Percentiles rank a stretch among this genome's conserved stretches.
Conservation (phyloP, 2,329 filamentous ascomycete species). For the Pyrenochaeta sp. region DNA sequence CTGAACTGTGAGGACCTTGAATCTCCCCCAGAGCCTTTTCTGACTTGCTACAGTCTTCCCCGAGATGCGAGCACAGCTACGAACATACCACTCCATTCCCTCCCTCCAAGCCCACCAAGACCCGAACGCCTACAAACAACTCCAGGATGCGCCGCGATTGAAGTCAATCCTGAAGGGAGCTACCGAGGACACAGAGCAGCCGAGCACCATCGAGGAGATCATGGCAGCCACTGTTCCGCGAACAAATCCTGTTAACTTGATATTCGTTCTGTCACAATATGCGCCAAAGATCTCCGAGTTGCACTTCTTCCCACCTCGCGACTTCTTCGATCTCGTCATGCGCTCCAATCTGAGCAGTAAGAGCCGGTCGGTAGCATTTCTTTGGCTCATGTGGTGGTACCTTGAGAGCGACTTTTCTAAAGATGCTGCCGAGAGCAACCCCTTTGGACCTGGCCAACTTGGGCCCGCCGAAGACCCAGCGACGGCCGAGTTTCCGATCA, state of each 20-base stretch:
- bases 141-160: constrained; percentile 93
- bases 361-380: constrained; percentile 85
- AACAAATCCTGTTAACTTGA: constrained; percentile 96
- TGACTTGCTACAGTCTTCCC: constrained; percentile 77
- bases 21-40: constrained; percentile 17
- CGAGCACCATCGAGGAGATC: constrained; percentile 82
- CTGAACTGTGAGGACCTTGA: constrained; percentile 79
- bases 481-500: constrained; percentile 58
- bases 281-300: constrained; percentile 91
- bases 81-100: constrained; percentile 97
- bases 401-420: constrained; percentile 93
- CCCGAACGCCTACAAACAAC: constrained; percentile 94
- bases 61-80: constrained; percentile 96
- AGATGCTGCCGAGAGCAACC: constrained; percentile 87
- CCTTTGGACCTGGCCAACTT: constrained; percentile 73
- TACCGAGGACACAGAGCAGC: constrained; percentile 88
- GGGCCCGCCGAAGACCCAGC: constrained; percentile 44
- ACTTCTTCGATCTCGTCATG: constrained; percentile 98
- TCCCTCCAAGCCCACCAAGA: constrained; percentile 95
- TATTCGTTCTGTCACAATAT: constrained; percentile 91
- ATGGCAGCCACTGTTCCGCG: constrained; percentile 73
- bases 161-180: constrained; percentile 98
- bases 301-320: constrained; percentile 83
- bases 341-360: constrained; percentile 80
- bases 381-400: constrained; percentile 99